Evolutionary conservation across 2,329 filamentous ascomycete species (phyloP).

Genomic region (Didymella lethalis): DNA sequence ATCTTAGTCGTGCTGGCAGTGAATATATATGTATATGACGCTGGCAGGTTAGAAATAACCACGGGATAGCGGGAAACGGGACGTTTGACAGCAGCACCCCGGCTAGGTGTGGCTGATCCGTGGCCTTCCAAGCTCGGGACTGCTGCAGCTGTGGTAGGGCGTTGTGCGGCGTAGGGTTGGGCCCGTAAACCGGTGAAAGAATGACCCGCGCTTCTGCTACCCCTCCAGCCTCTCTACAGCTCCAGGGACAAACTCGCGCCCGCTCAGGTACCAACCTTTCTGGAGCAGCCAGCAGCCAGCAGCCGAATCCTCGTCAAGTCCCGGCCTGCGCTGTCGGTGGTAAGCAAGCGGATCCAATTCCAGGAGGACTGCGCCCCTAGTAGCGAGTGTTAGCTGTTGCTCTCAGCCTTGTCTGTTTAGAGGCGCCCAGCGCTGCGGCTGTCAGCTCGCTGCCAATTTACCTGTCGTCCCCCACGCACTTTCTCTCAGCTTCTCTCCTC

Average conservation of each 20-base stretch:
- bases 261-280: slow-evolving; percentile 13
- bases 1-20: background rate
- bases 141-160: slow-evolving; percentile 2
- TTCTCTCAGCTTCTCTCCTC: slow-evolving; percentile 28
- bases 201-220: slow-evolving; percentile 16
- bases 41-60: background rate
- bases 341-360: slow-evolving; percentile 1
- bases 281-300: slow-evolving; percentile 1
- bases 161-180: background rate
- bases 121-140: slow-evolving; percentile 1
- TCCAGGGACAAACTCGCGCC: slow-evolving; percentile 6
- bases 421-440: slow-evolving; percentile 31
- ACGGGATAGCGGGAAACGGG: slow-evolving; percentile 9
- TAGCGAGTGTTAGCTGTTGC: slow-evolving; percentile 7
- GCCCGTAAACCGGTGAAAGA: slow-evolving; percentile 15
- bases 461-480: slow-evolving; percentile 36
- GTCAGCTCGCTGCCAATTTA: slow-evolving; percentile 45
- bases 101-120: slow-evolving; percentile 6
- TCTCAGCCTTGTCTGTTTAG: slow-evolving; percentile 20
- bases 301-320: slow-evolving; percentile 6
- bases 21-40: background rate
- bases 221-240: slow-evolving; percentile 1
- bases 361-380: slow-evolving; percentile 17
- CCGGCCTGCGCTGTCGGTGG: slow-evolving; percentile 10
- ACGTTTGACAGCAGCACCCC: slow-evolving; percentile 13